Conservation (phyloP, 257 asterid genomes). For the Solanum habrochaites region DNA sequence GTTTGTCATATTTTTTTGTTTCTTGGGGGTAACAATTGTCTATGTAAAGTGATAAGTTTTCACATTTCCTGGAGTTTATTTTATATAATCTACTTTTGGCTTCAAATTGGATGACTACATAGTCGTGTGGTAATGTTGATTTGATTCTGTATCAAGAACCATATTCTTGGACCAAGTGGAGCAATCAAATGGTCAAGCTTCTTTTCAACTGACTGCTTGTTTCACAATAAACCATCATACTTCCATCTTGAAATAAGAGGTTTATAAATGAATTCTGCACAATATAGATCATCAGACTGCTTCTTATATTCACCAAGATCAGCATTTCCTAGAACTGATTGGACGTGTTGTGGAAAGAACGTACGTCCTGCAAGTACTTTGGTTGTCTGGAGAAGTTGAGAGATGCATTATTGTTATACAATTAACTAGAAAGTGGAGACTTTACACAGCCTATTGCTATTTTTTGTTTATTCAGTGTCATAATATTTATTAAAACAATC, state of each 20-base stretch:
- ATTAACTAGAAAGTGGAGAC: not conserved
- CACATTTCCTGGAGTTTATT: not conserved
- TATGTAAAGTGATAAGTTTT: not conserved
- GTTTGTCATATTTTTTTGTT: not conserved
- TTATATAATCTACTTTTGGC: not conserved
- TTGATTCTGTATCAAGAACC: not conserved
- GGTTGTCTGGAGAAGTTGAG: not conserved
- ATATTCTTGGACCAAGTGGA: not conserved
- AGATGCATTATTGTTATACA: not conserved
- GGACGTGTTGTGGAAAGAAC: not conserved
- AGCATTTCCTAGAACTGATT: not conserved
- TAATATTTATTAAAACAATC: not conserved
- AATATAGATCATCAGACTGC: not conserved
- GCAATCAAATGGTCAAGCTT: not conserved
- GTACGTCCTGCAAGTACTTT: not conserved
- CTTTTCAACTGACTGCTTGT: not conserved
- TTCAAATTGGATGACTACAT: not conserved
- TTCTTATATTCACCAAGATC: not conserved
- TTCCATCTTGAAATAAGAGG: not conserved
- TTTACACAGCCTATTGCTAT: not conserved
- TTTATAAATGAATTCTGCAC: not conserved
- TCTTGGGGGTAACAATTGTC: not conserved
- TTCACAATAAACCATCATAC: not conserved
- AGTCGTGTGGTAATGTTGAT: not conserved
- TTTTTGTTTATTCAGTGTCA: not conserved